phyloP scores from a whole-genome alignment of 2,329 filamentous ascomycete species.

The Amphichorda felina region DNA sequence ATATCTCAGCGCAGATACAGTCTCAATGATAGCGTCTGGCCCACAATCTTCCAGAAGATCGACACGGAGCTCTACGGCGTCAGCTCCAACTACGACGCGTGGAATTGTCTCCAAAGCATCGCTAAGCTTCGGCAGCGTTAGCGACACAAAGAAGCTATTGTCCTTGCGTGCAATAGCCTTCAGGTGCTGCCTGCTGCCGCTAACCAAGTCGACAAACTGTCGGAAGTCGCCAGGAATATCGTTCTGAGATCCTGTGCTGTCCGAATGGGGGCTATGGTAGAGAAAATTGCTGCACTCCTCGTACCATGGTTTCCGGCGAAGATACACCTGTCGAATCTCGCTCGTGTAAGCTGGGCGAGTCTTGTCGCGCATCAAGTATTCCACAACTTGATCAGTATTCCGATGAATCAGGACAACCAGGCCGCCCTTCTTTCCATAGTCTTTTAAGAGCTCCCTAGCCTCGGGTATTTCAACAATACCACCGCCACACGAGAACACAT shows the following conservation, averaged over 20 bases:
- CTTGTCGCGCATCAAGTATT: constrained; percentile 81
- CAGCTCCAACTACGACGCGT: constrained; percentile 68
- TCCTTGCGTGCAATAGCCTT: constrained; percentile 34
- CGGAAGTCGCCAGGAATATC: constrained; percentile 21
- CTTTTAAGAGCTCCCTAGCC: constrained; percentile 62
- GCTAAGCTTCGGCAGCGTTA: constrained; percentile 69
- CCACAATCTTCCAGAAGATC: constrained; percentile 73
- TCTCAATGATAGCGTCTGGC: constrained; percentile 66
- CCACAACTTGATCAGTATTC: constrained; percentile 76
- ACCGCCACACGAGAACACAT: constrained; percentile 89
- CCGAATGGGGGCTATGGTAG: constrained; percentile 68
- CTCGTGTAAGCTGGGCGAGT: constrained; percentile 85
- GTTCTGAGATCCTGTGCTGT: constrained; percentile 5
- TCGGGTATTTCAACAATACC: constrained; percentile 81
- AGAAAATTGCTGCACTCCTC: constrained; percentile 88
- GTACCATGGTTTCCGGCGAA: constrained; percentile 81
- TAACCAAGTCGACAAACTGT: constrained; percentile 26
- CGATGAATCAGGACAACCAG: constrained; percentile 81
- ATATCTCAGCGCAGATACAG: constrained; percentile 69
- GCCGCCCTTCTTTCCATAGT: constrained; percentile 66
- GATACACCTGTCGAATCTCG: constrained; percentile 84
- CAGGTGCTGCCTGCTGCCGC: constrained; percentile 33
- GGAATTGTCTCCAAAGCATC: constrained; percentile 53
- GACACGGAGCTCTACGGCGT: constrained; percentile 89
- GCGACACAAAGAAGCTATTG: constrained; percentile 83